A percentile compares a stretch with the other conserved stretches of the same genome.
Evolutionary conservation across 2,329 filamentous ascomycete species (phyloP).

Genomic region (Trichoderma aggressivum): DNA sequence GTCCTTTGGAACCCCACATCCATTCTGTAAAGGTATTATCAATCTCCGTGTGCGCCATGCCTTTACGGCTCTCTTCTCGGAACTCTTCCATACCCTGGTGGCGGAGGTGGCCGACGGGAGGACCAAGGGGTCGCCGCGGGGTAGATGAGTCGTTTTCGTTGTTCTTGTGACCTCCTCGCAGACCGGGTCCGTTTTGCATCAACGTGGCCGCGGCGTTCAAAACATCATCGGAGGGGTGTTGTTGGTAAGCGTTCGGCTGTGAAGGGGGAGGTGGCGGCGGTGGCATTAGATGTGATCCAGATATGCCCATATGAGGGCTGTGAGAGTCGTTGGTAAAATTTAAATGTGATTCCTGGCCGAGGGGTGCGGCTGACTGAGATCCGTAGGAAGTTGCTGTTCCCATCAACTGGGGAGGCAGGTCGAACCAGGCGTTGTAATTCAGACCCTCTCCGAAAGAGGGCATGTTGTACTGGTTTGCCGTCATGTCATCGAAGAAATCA

Average conservation of each 20-base stretch:
- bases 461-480: constrained; percentile 47
- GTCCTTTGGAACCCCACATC: constrained; percentile 37
- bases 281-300: constrained; percentile 35
- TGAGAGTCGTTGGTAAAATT: constrained; percentile 21
- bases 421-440: constrained; percentile 51
- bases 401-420: constrained; percentile 62
- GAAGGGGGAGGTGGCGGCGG: constrained; percentile 31
- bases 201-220: constrained; percentile 53
- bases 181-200: constrained; percentile 41
- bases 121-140: constrained; percentile 29
- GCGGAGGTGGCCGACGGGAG: constrained; percentile 40
- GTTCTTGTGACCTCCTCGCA: constrained; percentile 26
- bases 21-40: constrained; percentile 42
- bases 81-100: constrained; percentile 45
- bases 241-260: constrained; percentile 27
- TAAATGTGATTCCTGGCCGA: constrained; percentile 24
- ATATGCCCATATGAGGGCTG: constrained; percentile 20
- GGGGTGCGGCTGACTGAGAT: constrained; percentile 40
- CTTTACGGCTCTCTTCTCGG: constrained; percentile 38
- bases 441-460: constrained; percentile 51
- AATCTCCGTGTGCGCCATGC: constrained; percentile 29
- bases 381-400: constrained; percentile 63
- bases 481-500: constrained; percentile 55
- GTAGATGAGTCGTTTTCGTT: constrained; percentile 25
- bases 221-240: constrained; percentile 50